Base-by-base conservation (phyloP, 192 early-diverging fungal genomes). In the Backusella psychrophila region DNA sequence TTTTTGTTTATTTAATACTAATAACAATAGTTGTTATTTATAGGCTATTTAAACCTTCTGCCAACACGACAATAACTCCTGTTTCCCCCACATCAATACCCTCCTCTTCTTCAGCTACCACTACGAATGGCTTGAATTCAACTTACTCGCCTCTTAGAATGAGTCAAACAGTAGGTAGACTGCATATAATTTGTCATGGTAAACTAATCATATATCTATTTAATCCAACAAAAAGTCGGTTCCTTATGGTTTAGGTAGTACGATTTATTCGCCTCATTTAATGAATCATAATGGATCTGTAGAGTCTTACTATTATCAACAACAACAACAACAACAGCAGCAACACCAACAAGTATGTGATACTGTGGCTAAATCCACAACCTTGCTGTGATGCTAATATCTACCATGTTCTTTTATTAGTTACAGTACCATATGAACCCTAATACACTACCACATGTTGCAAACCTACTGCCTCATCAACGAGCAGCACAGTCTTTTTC, bases 351-450 rank as follows among this genome's bases (percentile, higher is more conserved):
- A 59, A 59, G 53, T 59, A 59, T 12, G 12, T 14, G 11, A 29
- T 14, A 8, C 26, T 26, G n/a, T 14, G 12, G 6, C 19, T 53
- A 33, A 33, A 33, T 33, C 6, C 21, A 29, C 26, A 26, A 5
- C 8, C 3, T 63, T 29, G 9, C 23, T 2, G 26, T 63, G 26
- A 63, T 14, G n/a, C 14, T 63, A 29, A 63, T 29, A 53, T 11
- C 21, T 38, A 15, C 1, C n/a, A 21, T 39, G 17, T 35, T 26
- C 33, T 8, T 71, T 42, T 44, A 38, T 14, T 77, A 93, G 90
- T 83, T 95, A 4, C 91, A 92, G 75, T 92, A 96, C 73, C 93
- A 95, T 77, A 71, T 94, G 26, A 94, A 93, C 81, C 85, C 82
- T 49, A 85, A 90, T 36, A 87, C 91, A 3, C 82, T 93, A 23